Base-by-base conservation (phyloP, 2,329 filamentous ascomycete species). In the Neopestalotiopsis sp. region DNA sequence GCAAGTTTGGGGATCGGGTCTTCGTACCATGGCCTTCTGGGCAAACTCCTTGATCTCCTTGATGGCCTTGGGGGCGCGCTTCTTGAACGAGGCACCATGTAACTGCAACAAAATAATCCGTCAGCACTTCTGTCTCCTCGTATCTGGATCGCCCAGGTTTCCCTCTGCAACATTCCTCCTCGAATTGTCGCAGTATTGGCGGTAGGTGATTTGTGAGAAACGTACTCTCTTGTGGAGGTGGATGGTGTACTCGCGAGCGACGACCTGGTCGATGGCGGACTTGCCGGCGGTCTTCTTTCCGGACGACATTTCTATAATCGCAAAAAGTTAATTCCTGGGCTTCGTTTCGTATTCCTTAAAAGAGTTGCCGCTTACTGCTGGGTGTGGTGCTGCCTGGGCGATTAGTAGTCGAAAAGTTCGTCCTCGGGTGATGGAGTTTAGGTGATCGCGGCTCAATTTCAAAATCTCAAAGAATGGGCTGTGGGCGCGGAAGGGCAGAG, bases 211-310 rank as follows among this genome's bases (percentile, higher is more conserved):
- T 67, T 70, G 68, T 38, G 34, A 38, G 69, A 70, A 84, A 92
- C 92, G 84, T 95, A 97, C 94, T 87, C 95, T 93, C 93, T 97
- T 98, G 94, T 99, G 96, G 80, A 99, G 89, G 91, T 99, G 95
- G 89, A 99, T 98, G 86, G 96, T 99, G 92, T 99, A 99, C 90
- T 99, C 97, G 90, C 96, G 94, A 81, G 96, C 92, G 85, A 99
- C 95, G 83, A 99, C 97, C 87, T 99, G 95, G 86, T 94, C 92
- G 86, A 99, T 97, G 88, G 97, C 97, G 86, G 94, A 97, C 87
- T 92, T 92, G 88, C 91, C 92, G 79, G 88, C 82, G 75, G 87
- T 85, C 87, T 90, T 92, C 87, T 90, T 89, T 79, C 83, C 81
- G 79, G 86, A 83, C 83, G 90, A 91, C 90, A 92, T 92, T 61